These are phyloP conservation scores for Lactifluus rugatus DNA, from an alignment of 768 basidiomycete species.

Conservation along the genomic window DNA sequence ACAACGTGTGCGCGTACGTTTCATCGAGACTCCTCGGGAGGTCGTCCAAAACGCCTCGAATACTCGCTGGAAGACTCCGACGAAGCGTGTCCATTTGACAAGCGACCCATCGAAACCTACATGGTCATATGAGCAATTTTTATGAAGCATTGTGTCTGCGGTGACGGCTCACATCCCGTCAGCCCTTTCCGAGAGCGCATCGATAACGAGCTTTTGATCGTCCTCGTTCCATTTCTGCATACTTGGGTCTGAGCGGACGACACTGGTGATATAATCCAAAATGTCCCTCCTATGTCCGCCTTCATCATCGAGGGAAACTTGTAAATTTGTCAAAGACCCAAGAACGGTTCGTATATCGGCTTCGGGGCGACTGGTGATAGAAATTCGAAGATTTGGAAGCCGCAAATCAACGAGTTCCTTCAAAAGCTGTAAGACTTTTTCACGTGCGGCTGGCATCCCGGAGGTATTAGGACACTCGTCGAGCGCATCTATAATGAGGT, in stretches of 20 bases:
- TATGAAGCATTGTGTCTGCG: too few species aligned
- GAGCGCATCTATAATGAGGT: too few species aligned
- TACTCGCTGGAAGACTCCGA: background rate
- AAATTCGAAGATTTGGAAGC: background rate
- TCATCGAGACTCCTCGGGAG: background rate
- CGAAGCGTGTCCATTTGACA: background rate
- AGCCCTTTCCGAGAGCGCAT: background rate
- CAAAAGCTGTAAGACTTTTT: background rate
- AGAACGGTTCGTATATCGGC: background rate
- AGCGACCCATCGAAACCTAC: too few species aligned
- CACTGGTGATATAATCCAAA: too few species aligned
- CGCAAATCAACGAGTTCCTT: background rate
- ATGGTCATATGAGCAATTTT: background rate
- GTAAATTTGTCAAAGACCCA: background rate
- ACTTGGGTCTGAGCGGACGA: background rate
- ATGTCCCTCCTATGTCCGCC: too few species aligned
- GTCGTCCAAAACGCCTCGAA: background rate
- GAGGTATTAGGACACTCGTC: too few species aligned
- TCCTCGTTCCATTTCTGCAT: background rate
- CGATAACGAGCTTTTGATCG: background rate
- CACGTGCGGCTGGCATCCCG: too few species aligned
- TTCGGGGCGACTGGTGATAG: background rate
- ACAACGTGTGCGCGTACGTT: background rate
- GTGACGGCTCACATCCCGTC: too few species aligned
- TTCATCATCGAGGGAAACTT: background rate